Conservation (phyloP, 371 early-diverging fungal genomes). For the Circinella umbellata region DNA sequence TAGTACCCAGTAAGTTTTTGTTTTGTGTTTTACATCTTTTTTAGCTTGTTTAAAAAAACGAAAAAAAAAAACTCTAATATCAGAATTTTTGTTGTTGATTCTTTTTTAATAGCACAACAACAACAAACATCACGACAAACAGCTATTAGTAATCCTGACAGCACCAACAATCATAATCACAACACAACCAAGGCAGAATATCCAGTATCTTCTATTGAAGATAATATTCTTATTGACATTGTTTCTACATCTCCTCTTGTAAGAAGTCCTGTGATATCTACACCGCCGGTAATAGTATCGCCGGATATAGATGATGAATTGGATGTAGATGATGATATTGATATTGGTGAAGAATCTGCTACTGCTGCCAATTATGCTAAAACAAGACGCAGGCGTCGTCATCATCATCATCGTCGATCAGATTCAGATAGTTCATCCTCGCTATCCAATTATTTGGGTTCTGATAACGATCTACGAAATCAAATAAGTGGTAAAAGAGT, state of each 20-base stretch:
- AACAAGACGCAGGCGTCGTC: too few relatives aligned
- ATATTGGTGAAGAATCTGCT: slow-evolving; percentile 25
- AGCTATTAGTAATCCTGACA: too few relatives aligned
- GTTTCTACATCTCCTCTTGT: slow-evolving; percentile 26
- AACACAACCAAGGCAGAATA: background rate
- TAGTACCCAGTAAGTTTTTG: too few relatives aligned
- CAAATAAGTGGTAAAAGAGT: background rate
- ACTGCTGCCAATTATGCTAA: too few relatives aligned
- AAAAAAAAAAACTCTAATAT: too few relatives aligned
- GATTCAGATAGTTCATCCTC: background rate
- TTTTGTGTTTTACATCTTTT: too few relatives aligned
- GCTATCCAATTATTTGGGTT: slow-evolving; percentile 12
- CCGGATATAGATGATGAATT: slow-evolving; percentile 20
- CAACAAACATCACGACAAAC: slow-evolving; percentile 6
- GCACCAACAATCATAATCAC: too few relatives aligned
- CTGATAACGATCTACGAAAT: slow-evolving; percentile 8
- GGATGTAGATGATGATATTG: slow-evolving; percentile 28
- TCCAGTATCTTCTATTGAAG: slow-evolving; percentile 25
- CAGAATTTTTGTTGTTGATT: too few relatives aligned
- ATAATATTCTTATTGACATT: slow-evolving; percentile 30
- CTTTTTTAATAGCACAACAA: too few relatives aligned
- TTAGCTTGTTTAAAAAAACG: too few relatives aligned
- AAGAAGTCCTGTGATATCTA: slow-evolving; percentile 19
- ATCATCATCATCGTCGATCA: background rate
- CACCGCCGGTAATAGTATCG: background rate